Evolutionary conservation across 2,329 filamentous ascomycete genomes (phyloP).

Genomic region (Botrytis hyacinthi): DNA sequence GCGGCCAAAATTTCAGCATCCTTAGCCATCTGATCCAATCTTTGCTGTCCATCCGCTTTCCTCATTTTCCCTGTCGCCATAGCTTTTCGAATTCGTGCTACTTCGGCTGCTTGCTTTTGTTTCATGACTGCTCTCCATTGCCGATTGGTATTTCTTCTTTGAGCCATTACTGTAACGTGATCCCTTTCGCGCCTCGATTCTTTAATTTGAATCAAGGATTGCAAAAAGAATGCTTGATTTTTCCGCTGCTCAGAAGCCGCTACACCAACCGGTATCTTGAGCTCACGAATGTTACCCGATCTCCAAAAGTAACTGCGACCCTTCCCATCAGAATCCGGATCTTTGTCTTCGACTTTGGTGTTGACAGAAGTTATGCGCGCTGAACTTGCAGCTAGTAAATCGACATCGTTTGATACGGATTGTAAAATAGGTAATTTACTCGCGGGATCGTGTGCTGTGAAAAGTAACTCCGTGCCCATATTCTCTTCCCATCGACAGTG

Average conservation of each 20-base stretch:
- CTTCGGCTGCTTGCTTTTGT: constrained; percentile 25
- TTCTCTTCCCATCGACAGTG: constrained; percentile 78
- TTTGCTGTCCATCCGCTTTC: constrained; percentile 18
- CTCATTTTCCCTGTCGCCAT: constrained; percentile 22
- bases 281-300: constrained; percentile 8
- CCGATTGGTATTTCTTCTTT: constrained; percentile 34
- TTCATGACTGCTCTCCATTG: constrained; percentile 28
- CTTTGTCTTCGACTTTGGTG: constrained; percentile 23
- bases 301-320: constrained; percentile 13
- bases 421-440: constrained; percentile 48
- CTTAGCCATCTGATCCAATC: constrained; percentile 29
- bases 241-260: constrained; percentile 38
- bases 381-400: constrained; percentile 69
- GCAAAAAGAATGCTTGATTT: constrained; percentile 56
- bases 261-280: constrained; percentile 29
- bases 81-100: constrained; percentile 26
- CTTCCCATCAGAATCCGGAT: constrained; percentile 11
- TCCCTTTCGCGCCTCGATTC: constrained; percentile 62
- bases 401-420: constrained; percentile 57
- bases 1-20: constrained; percentile 23
- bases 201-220: constrained; percentile 65
- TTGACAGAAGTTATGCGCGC: constrained; percentile 65
- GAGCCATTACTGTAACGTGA: constrained; percentile 59
- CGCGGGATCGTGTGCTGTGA: constrained; percentile 51
- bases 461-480: constrained; percentile 79